These are phyloP conservation scores for Arxiozyma bovina DNA, from an alignment of 1,139 yeast genomes.

Conservation along the genomic window DNA sequence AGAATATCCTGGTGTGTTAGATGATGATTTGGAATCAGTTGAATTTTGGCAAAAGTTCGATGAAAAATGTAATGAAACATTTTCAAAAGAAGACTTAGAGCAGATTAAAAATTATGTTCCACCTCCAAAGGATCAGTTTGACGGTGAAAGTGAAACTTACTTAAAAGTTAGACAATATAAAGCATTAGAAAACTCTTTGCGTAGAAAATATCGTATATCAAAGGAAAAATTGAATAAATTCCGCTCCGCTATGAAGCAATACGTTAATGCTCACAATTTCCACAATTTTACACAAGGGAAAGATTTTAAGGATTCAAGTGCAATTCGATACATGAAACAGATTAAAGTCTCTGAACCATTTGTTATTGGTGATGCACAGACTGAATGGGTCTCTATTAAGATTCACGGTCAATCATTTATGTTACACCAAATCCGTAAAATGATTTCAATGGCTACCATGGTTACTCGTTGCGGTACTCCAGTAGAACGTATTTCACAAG, in stretches of 20 bases:
- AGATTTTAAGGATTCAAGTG: conserved; percentile 75
- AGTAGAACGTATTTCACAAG: conserved; percentile 59
- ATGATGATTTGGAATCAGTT: conserved; percentile 59
- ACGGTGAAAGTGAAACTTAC: conserved; percentile 29
- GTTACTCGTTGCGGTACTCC: conserved; percentile 85
- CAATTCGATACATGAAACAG: conserved; percentile 71
- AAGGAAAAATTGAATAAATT: conserved; percentile 51
- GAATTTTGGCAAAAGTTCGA: conserved; percentile 53
- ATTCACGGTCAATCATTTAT: conserved; percentile 97
- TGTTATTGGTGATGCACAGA: conserved; percentile 81
- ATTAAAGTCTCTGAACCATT: conserved; percentile 84
- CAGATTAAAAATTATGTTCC: conserved; percentile 31
- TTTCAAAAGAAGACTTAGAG: conserved; percentile 43
- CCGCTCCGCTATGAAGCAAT: conserved; percentile 60
- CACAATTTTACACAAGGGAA: conserved; percentile 93
- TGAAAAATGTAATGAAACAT: conserved; percentile 35
- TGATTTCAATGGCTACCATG: conserved; percentile 93
- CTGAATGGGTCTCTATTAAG: conserved; percentile 94
- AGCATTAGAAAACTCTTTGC: conserved; percentile 53
- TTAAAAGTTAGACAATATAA: conserved; percentile 50
- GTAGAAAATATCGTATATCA: conserved; percentile 64
- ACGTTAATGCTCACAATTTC: conserved; percentile 86
- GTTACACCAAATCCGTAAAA: conserved; percentile 96
- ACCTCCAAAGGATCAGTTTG: conserved; percentile 32
- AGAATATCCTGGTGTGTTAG: conserved; percentile 50